Conservation (phyloP, 2,329 filamentous ascomycete genomes). For the Cryoendolithus antarcticus region DNA sequence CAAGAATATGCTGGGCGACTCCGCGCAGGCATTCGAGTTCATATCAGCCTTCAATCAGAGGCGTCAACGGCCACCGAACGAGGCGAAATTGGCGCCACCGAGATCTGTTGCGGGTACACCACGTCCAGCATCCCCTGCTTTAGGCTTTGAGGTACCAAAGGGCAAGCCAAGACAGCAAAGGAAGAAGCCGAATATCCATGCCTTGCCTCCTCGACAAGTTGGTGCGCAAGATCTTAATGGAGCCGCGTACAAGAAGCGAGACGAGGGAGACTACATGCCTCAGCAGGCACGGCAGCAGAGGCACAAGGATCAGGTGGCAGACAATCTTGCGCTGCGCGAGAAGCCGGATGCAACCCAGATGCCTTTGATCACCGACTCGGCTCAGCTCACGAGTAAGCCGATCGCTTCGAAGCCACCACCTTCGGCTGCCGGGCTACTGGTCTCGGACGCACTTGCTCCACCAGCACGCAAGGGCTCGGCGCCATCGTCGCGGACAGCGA, state of each 20-base stretch:
- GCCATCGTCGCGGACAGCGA: slow-evolving; percentile 34
- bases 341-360: slow-evolving; percentile 35
- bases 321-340: slow-evolving; percentile 37
- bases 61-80: slow-evolving; percentile 27
- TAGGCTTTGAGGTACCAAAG: slow-evolving; percentile 13
- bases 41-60: slow-evolving; percentile 64
- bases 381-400: slow-evolving; percentile 31
- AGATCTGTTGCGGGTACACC: slow-evolving; percentile 4
- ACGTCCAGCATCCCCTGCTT: slow-evolving; percentile 11
- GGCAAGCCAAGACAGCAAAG: slow-evolving; percentile 25
- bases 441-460: slow-evolving; percentile 52
- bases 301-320: slow-evolving; percentile 28
- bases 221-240: slow-evolving; percentile 51
- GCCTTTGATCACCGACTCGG: slow-evolving; percentile 33
- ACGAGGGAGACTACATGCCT: slow-evolving; percentile 62
- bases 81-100: slow-evolving; percentile 4
- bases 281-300: slow-evolving; percentile 26
- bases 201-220: slow-evolving; percentile 28
- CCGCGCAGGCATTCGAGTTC: slow-evolving; percentile 59
- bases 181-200: slow-evolving; percentile 29
- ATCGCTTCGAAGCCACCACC: slow-evolving; percentile 42
- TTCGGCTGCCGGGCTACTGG: slow-evolving; percentile 63
- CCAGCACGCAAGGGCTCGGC: slow-evolving; percentile 39
- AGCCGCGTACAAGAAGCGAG: slow-evolving; percentile 66
- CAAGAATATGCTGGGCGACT: slow-evolving; percentile 77